A percentile compares a stretch with the other conserved stretches of the same genome.
Evolutionary conservation across 108 stramenopile genomes (phyloP).

Genomic region (Cyclotella choctawhatcheeana): DNA sequence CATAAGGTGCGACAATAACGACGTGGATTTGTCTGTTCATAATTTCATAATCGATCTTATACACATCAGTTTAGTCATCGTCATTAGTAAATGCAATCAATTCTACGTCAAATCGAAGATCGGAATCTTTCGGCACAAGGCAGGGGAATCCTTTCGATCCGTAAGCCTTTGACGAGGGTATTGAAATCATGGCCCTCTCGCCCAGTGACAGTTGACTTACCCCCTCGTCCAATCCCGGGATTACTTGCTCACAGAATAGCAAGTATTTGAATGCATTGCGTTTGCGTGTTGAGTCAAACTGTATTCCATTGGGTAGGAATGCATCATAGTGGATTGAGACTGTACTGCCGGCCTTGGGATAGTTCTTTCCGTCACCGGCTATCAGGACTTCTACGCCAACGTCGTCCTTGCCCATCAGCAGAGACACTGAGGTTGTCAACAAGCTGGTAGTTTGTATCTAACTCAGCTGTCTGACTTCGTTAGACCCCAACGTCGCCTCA

Average conservation of each 20-base stretch:
- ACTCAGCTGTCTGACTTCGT: too few relatives aligned
- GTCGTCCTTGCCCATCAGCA: too few relatives aligned
- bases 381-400: constrained; percentile 30
- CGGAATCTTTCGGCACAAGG: constrained; percentile 47
- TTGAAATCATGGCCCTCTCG: constrained; percentile 53
- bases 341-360: constrained; percentile 59
- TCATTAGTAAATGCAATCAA: constrained; percentile 54
- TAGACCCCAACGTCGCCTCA: background rate
- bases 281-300: constrained; percentile 62
- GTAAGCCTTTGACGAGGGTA: constrained; percentile 61
- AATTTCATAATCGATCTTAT: background rate
- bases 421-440: too few relatives aligned
- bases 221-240: constrained; percentile 67
- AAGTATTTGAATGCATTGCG: constrained; percentile 78
- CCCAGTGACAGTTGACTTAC: constrained; percentile 67
- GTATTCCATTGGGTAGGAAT: constrained; percentile 57
- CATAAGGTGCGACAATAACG: background rate
- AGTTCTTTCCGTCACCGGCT: constrained; percentile 74
- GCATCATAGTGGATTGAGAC: constrained; percentile 76
- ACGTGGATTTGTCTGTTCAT: background rate
- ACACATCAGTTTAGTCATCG: background rate
- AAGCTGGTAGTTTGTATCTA: too few relatives aligned
- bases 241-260: constrained; percentile 65
- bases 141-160: constrained; percentile 43
- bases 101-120: constrained; percentile 55